Base-by-base conservation (phyloP, 2,329 filamentous ascomycete species). In the Xylaria digitata region DNA sequence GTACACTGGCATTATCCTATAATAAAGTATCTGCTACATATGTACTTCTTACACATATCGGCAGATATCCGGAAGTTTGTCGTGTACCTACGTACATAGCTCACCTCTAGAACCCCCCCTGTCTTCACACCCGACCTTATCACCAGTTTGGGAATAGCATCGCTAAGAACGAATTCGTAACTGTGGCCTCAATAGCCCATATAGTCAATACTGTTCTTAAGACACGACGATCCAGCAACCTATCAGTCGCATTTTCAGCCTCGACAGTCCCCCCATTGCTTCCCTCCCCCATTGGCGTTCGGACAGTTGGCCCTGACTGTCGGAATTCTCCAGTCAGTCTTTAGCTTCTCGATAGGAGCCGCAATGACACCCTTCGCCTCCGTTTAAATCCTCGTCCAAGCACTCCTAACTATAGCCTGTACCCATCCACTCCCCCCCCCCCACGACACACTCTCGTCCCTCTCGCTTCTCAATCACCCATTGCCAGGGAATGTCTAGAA, bases 31-130 rank as follows among this genome's bases (percentile, higher is more conserved):
- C 21, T 1, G 7, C 21, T 63, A 63, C 60, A 30, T n/a, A n/a
- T n/a, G n/a, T 37, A 17, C 9, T 17, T 26, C 19, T 8, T 21
- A 48, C 21, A 15, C 17, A n/a, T 40, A 40, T 70, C 76, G 77
- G 75, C 72, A 71, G 77, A 78, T 74, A 57, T 45, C 73, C 77
- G 77, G 77, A 76, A 77, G 68, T 72, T 26, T 26, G 26, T 26
- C 26, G 26, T 26, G 26, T 26, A 26, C 26, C 26, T 26, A 26
- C 26, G 26, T 26, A 26, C 26, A 26, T 26, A 26, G 26, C 26
- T 26, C 26, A 26, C 6, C 40, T 55, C 37, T 40, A 40, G 13
- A 9, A 5, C 3, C 11, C 50, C 50, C 63, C 63, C 34, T 42
- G 59, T 63, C 53, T 4, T 26, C 19, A 26, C 34, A 15, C 55